Evolutionary conservation across 2,329 filamentous ascomycete species (phyloP).

Genomic region (Fusarium pininemorale): DNA sequence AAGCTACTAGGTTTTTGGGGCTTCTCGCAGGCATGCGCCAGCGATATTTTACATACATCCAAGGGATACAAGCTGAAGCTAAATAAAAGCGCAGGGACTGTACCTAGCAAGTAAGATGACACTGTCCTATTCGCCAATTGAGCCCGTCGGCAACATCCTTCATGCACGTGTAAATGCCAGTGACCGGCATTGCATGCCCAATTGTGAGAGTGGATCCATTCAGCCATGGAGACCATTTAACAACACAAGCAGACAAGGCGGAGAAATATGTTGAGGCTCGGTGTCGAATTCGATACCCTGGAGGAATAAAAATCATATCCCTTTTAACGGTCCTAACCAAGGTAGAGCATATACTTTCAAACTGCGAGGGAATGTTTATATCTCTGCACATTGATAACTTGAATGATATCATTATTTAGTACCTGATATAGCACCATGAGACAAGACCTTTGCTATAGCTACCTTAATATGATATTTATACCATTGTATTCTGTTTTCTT

Average conservation of each 20-base stretch:
- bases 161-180: constrained; percentile 6
- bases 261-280: constrained; percentile 7
- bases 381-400: neutral
- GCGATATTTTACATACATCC: neutral
- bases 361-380: neutral
- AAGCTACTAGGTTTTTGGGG: neutral
- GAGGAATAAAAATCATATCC: neutral
- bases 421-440: neutral
- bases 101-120: neutral
- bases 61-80: neutral
- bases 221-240: neutral
- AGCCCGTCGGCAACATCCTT: neutral
- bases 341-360: neutral
- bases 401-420: neutral
- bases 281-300: constrained; percentile 15
- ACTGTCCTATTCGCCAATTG: neutral
- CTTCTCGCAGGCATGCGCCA: neutral
- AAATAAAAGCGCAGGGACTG: neutral
- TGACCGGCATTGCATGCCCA: neutral
- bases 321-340: too few relatives aligned
- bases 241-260: constrained; percentile 1
- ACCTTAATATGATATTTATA: neutral
- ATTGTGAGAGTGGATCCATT: neutral
- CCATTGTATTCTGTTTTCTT: neutral
- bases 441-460: neutral